Evolutionary conservation across 352 stramenopile genomes (phyloP), one percentile per base, ranked within the genome.

Genomic region (Phytophthora crassamura): DNA sequence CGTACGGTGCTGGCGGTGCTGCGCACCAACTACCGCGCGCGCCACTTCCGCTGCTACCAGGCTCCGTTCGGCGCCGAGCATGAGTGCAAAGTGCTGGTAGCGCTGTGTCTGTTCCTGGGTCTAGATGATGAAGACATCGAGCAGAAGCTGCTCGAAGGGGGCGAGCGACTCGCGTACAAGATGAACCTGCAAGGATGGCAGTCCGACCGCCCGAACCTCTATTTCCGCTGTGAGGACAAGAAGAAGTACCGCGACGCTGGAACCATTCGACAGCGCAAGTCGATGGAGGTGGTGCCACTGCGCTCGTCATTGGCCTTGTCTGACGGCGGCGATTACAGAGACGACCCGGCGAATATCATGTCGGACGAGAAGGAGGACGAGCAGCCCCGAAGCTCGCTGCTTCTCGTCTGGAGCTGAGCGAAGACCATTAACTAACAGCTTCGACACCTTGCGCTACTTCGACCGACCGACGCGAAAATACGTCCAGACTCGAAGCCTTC

Each of bases 151-250:
- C 60, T 72, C 4, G 52, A 67, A 30, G 53, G 58, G 0, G 55
- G 53, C 11, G 68, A 76, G 39, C 62, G 63, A 3, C 49, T 72
- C 15, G 62, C 61, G 30, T 69, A 65, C 49, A 69, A 67, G 33
- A 41, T 84, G 20, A 86, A 75, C 32, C 62, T 84, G 48, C 66
- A 75, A 1, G 75, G 78, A 3, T 86, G 78, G 78, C 75, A 80
- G 35, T 67, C 55, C 9, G 72, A 86, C 56, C 73, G 78, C 32
- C 30, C 14, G 15, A 76, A 69, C 20, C 36, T 76, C 30, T 76
- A 76, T 42, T 76, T 73, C 33, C 47, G 42, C 7, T 63, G 33
- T 25, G 48, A 73, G 40, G 59, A 69, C 59, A 74, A 69, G 51
- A 68, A 52, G 16, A 75, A 68, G 16, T 59, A 71, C 30, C 41